Conservation (phyloP, 2,329 filamentous ascomycete genomes). For the Trichophyton mentagrophytes region DNA sequence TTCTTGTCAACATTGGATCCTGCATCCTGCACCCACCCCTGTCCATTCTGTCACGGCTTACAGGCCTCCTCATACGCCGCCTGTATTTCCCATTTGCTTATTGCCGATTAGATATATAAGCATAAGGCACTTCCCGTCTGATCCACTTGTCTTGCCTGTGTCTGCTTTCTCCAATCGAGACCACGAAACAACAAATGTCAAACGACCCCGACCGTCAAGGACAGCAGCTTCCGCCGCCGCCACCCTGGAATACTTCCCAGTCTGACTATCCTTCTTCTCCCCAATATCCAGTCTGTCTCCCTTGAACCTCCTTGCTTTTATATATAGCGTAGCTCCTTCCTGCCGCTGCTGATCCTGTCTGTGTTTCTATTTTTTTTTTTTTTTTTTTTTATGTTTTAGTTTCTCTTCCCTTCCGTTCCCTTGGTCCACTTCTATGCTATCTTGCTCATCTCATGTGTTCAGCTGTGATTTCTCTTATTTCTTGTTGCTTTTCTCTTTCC, state of each 20-base stretch:
- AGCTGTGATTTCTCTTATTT: neutral
- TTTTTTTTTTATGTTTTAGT: neutral
- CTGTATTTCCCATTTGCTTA: slow-evolving; percentile 4
- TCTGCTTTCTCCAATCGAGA: slow-evolving; percentile 5
- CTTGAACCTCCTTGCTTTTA: slow-evolving; percentile 5
- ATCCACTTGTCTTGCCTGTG: slow-evolving; percentile 1
- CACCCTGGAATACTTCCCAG: slow-evolving; percentile 30
- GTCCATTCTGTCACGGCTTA: slow-evolving; percentile 5
- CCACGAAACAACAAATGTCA: slow-evolving; percentile 26
- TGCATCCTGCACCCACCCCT: slow-evolving; percentile 6
- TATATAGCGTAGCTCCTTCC: neutral
- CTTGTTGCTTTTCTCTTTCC: neutral
- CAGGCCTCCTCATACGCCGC: neutral
- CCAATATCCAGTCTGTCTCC: slow-evolving; percentile 21
- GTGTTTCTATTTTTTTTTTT: neutral
- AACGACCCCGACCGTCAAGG: slow-evolving; percentile 34
- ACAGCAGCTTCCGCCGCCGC: slow-evolving; percentile 31
- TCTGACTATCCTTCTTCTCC: slow-evolving; percentile 25
- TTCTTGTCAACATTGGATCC: neutral
- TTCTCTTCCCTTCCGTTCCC: slow-evolving; percentile 2
- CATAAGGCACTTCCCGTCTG: slow-evolving; percentile 4
- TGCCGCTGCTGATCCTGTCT: slow-evolving; percentile 1
- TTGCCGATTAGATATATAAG: slow-evolving; percentile 7
- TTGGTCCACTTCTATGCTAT: neutral
- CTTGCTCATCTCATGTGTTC: neutral